Base-by-base conservation (phyloP, 2,329 filamentous ascomycete genomes). In the Cladosporium cucumerinum region DNA sequence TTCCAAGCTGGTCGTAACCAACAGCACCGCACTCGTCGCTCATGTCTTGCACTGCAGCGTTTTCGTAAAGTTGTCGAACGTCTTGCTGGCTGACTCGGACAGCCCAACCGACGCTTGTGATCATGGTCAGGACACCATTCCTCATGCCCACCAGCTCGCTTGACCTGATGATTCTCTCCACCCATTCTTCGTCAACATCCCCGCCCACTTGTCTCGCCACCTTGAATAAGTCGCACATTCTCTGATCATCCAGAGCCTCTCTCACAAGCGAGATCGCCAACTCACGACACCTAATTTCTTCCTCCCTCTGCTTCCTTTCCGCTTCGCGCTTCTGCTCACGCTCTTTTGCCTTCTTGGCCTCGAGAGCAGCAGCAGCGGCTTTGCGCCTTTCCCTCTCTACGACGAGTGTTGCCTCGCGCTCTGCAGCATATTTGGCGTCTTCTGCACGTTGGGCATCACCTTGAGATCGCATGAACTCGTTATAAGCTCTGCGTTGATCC, bases 391-490 rank as follows among this genome's bases (percentile, higher is more conserved):
- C 75, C 57, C 77, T 76, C 69, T 81, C 80, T 1, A 75, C 74
- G 2, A 74, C 75, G 3, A 79, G 68, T 12, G 73, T 74, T 5
- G 78, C 79, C 61, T 82, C 80, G 1, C 82, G 76, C 69, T 82
- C 81, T 23, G 78, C 78, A 0, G 76, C 76, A 5, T 77, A 78
- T 52, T 77, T 78, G 0, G 77, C 79, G 10, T 82, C 81, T 12
- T 72, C 72, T 1, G 78, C 73, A 0, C 80, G 75, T 23, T 81
- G 78, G 23, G 78, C 74, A 51, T 83, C 81, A 5, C 80, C 81
- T 72, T 82, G 80, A 16, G 79, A 77, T 1, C 81, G 75, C 66
- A 79, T 74, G 68, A 83, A 84, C 68, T 84, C 82, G 69, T 83
- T 77, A 70, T 84, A 84, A 5, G 78, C 78, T 25, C 78, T 69